These are phyloP conservation scores for Letharia columbiana DNA, from an alignment of 495 filamentous ascomycete species.

Conservation along the genomic window DNA sequence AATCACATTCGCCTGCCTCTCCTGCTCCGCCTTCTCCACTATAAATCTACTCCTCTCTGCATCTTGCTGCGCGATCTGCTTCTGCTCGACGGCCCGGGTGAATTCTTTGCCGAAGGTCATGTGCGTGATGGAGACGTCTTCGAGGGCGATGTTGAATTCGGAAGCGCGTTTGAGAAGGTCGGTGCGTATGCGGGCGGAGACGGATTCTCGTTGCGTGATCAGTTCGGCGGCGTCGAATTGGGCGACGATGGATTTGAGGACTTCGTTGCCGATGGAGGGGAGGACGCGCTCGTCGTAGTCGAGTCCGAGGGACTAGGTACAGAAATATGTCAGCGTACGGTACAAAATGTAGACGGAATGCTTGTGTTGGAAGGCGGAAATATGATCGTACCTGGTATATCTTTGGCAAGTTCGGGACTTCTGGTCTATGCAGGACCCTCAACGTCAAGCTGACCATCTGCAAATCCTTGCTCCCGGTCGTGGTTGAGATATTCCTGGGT, in stretches of 20 bases:
- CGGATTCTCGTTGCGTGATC: conserved; percentile 96
- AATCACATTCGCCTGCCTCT: conserved; percentile 97
- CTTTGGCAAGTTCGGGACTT: conserved; percentile 84
- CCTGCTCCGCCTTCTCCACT: conserved; percentile 98
- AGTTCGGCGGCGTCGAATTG: conserved; percentile 99
- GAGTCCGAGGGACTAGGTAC: conserved; percentile 60
- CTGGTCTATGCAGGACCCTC: conserved; percentile 87
- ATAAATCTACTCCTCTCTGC: conserved; percentile 95
- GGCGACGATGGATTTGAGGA: conserved; percentile 97
- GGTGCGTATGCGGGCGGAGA: conserved; percentile 86
- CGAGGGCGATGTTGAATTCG: conserved; percentile 98
- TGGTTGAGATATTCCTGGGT: conserved; percentile 94
- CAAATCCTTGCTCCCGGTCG: conserved; percentile 95
- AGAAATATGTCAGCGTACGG: too few species aligned
- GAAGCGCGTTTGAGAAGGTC: conserved; percentile 92
- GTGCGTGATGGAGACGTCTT: conserved; percentile 99
- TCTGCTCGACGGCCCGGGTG: conserved; percentile 97
- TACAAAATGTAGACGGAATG: background rate
- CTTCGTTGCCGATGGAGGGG: conserved; percentile 99
- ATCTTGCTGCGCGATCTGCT: conserved; percentile 99
- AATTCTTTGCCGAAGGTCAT: conserved; percentile 99
- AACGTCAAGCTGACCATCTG: conserved; percentile 99
- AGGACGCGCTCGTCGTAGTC: conserved; percentile 99
- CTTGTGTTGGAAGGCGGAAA: background rate
- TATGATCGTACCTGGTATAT: conserved; percentile 82